phyloP scores from a whole-genome alignment of 345 rosid genomes.

The Physaria fendleri region DNA sequence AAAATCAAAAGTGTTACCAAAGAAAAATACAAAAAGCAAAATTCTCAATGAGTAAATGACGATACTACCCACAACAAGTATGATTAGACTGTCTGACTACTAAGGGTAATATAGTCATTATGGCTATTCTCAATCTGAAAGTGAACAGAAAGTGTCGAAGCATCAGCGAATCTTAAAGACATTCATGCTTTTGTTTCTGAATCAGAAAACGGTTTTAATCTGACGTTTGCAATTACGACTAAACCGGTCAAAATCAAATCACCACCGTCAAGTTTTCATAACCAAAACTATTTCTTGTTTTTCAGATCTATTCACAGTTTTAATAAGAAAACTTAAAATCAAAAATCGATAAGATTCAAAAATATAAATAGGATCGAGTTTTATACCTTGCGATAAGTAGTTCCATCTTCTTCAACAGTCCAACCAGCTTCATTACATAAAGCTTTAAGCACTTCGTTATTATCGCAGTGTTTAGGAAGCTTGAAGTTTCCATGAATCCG shows the following conservation, averaged over 20 bases:
- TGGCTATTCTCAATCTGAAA: neutral
- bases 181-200: slow-evolving; percentile 21
- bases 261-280: slow-evolving; percentile 10
- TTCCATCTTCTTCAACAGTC: slow-evolving; percentile 96
- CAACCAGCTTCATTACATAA: slow-evolving; percentile 94
- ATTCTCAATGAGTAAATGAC: no score
- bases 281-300: neutral
- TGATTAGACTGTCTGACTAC: neutral
- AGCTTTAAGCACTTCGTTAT: slow-evolving; percentile 95
- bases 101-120: slow-evolving; percentile 1
- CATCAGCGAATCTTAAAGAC: slow-evolving; percentile 35
- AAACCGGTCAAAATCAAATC: slow-evolving; percentile 12
- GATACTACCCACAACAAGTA: no score
- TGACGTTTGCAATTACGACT: slow-evolving; percentile 8
- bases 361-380: neutral
- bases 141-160: slow-evolving; percentile 20
- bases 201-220: slow-evolving; percentile 28
- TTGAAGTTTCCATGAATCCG: slow-evolving; percentile 87
- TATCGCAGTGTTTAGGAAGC: slow-evolving; percentile 97
- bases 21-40: slow-evolving; percentile 23
- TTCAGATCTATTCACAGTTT: slow-evolving; percentile 24
- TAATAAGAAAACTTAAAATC: neutral
- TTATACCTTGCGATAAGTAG: slow-evolving; percentile 86
- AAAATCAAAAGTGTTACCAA: slow-evolving; percentile 19
- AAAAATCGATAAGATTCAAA: neutral